These are phyloP conservation scores for Malus hybrid DNA, from an alignment of 331 rosid genomes.

Conservation along the genomic window DNA sequence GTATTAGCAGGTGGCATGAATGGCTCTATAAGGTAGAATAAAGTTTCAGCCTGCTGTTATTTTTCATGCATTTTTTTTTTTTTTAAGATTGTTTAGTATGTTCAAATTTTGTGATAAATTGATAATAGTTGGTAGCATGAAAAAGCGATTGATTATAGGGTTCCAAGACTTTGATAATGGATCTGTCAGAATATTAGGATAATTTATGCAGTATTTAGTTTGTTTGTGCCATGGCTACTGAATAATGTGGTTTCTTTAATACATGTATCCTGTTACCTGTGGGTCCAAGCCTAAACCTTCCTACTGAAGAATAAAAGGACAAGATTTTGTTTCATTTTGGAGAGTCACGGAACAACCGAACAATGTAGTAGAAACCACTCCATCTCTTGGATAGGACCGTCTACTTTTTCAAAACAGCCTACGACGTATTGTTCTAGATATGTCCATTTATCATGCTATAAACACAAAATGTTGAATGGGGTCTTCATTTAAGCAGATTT, in stretches of 20 bases:
- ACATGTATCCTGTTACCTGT: neutral
- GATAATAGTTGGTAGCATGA: neutral
- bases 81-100: neutral
- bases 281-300: neutral
- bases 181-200: neutral
- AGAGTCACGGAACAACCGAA: neutral
- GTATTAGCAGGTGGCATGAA: constrained; percentile 46
- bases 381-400: neutral
- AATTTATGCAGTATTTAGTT: neutral
- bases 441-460: neutral
- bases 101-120: neutral
- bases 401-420: neutral
- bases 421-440: too few species aligned
- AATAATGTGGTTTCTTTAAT: neutral
- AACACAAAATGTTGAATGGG: neutral
- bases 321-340: neutral
- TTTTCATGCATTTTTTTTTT: neutral
- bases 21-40: constrained; percentile 60
- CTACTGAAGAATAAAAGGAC: neutral
- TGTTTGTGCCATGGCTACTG: neutral
- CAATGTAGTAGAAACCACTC: neutral
- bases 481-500: neutral
- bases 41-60: neutral
- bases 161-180: neutral
- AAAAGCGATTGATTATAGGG: neutral